Base-by-base conservation (phyloP, 148 eudicot species). In the Bassia scoparia region DNA sequence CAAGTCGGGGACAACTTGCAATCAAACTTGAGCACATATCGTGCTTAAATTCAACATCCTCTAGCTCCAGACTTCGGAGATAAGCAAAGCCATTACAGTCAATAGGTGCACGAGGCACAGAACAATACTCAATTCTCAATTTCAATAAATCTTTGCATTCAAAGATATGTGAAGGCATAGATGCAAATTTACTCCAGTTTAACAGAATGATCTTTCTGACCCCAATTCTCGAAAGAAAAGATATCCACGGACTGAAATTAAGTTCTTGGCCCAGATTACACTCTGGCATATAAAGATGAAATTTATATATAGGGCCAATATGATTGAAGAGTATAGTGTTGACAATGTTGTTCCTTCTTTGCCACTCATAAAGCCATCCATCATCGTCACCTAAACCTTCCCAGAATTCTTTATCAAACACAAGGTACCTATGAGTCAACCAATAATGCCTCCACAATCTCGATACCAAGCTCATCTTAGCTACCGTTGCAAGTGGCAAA, bases 391-490 rank as follows among this genome's bases (percentile, higher is more conserved):
- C 9, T 41, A 41, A 41, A 41, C 46, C 46, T 8, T 41, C 46
- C 62, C 41, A 44, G 26, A 44, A 71, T 3, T 2, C 5, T 10
- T 11, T 0, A 60, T 72, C 27, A 24, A 70, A 70, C 6, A 24
- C 24, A 43, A 70, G 64, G 29, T 48, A 9, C 26, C 11, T 29
- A 0, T 31, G 55, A 21, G 75, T 59, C 31, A 59, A 10, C 75
- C 67, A 72, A 23, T 41, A 59, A 43, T 33, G 17, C 33, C 66
- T 60, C 75, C 69, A 64, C 9, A n/a, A 41, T 50, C 18, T 74
- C 0, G 76, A 74, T 41, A 74, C 20, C 26, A 64, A 16, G 18
- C 76, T 63, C 26, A 55, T 48, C 49, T 10, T 21, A 30, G 76
- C 76, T 31, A 58, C 76, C 68, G 48, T 61, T 1, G 5, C 31